Evolutionary conservation across 345 rosid genomes (phyloP).

Genomic region (Lepidium sativum): DNA sequence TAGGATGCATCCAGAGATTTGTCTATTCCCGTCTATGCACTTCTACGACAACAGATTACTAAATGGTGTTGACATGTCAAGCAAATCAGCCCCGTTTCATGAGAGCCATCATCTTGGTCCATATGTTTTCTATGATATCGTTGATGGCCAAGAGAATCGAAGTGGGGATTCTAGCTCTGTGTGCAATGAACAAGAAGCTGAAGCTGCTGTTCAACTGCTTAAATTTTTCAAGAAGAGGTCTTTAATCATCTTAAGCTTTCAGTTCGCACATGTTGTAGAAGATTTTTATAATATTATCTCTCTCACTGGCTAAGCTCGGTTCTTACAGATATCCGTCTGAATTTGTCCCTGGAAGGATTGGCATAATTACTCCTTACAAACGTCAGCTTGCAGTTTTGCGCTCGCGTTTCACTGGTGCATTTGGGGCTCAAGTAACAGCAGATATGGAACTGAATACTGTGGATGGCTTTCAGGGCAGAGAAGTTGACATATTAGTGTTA

Average conservation of each 20-base stretch:
- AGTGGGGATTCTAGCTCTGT: constrained; percentile 63
- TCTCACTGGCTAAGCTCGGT: constrained; percentile 4
- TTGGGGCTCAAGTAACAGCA: constrained; percentile 65
- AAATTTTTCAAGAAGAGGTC: constrained; percentile 67
- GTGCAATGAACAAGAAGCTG: constrained; percentile 80
- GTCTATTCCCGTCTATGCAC: constrained; percentile 77
- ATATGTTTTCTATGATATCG: constrained; percentile 67
- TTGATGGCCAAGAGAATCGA: constrained; percentile 77
- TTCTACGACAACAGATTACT: constrained; percentile 81
- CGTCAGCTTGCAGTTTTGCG: constrained; percentile 72
- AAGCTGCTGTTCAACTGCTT: constrained; percentile 79
- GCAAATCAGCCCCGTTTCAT: constrained; percentile 72
- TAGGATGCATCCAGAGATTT: constrained; percentile 99
- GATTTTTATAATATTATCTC: neutral
- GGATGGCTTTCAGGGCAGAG: constrained; percentile 96
- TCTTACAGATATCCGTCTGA: constrained; percentile 63
- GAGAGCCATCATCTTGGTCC: constrained; percentile 63
- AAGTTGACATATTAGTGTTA: constrained; percentile 79
- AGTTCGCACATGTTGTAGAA: neutral
- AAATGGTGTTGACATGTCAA: constrained; percentile 61
- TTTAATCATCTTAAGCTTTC: neutral
- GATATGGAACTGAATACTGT: constrained; percentile 92
- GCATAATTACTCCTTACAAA: constrained; percentile 86
- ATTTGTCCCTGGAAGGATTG: constrained; percentile 72
- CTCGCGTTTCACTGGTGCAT: constrained; percentile 56